These are phyloP conservation scores for Galeopsis tetrahit DNA, from an alignment of 257 asterid species.

Conservation along the genomic window DNA sequence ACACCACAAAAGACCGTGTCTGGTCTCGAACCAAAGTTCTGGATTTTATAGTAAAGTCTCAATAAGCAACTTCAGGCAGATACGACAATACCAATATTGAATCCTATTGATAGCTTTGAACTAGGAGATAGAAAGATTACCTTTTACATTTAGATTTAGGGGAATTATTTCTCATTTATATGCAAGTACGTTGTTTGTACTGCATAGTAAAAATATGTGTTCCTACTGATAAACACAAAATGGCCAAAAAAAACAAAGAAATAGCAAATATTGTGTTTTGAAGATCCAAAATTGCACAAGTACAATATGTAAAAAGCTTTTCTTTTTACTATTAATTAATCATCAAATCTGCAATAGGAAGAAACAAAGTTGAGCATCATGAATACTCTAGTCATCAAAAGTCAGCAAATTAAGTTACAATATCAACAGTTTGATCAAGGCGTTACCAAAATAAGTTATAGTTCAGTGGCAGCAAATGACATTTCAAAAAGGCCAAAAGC, in stretches of 20 bases:
- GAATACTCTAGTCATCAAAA: no score
- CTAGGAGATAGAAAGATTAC: no score
- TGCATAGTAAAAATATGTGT: background rate
- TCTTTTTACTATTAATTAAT: constrained; percentile 2
- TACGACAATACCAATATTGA: background rate
- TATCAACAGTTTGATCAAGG: background rate
- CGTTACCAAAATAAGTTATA: background rate
- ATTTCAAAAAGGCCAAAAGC: no score
- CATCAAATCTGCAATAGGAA: constrained; percentile 1
- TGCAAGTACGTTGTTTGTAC: background rate
- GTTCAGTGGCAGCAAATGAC: background rate
- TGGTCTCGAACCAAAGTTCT: constrained; percentile 89
- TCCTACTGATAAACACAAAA: background rate
- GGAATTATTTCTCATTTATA: background rate
- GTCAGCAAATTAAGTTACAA: background rate
- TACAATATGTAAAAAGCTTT: background rate
- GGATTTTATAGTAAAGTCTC: constrained; percentile 38
- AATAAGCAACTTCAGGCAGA: constrained; percentile 24
- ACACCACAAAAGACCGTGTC: constrained; percentile 89
- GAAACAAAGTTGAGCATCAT: no score
- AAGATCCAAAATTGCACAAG: background rate
- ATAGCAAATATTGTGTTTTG: background rate
- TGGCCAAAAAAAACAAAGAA: background rate
- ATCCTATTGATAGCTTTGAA: background rate
- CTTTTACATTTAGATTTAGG: no score